These are phyloP conservation scores for Gossypium herbaceum DNA, from an alignment of 345 rosid genomes.

Conservation along the genomic window DNA sequence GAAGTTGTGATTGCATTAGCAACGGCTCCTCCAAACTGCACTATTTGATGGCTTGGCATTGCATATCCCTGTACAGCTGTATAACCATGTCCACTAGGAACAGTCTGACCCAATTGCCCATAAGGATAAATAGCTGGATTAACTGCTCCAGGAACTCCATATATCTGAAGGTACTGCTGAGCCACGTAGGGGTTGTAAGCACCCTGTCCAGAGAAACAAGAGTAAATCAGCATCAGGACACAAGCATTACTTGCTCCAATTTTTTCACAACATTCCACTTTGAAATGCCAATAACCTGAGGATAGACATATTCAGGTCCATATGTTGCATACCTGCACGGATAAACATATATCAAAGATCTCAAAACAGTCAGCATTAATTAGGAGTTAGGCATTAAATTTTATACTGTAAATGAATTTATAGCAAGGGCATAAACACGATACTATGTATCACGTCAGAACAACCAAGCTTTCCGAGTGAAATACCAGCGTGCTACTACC, in stretches of 20 bases:
- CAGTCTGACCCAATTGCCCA: constrained; percentile 62
- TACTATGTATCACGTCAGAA: not conserved
- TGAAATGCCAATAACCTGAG: constrained; percentile 53
- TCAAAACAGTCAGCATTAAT: not conserved
- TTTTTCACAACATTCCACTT: not conserved
- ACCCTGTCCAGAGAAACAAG: constrained; percentile 38
- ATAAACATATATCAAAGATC: constrained; percentile 12
- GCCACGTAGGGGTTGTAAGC: constrained; percentile 62
- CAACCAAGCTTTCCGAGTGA: constrained; percentile 1
- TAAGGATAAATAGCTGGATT: constrained; percentile 59
- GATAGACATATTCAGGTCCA: constrained; percentile 72
- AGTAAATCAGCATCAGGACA: constrained; percentile 1
- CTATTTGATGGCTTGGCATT: constrained; percentile 63
- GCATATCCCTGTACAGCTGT: constrained; percentile 67
- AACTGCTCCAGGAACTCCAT: constrained; percentile 70
- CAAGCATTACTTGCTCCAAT: not conserved
- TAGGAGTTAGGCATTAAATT: constrained; percentile 3
- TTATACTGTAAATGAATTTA: not conserved
- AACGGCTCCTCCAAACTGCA: constrained; percentile 61
- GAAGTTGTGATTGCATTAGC: constrained; percentile 59
- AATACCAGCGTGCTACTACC: constrained; percentile 10
- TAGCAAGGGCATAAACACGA: not conserved
- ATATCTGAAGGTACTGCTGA: constrained; percentile 80
- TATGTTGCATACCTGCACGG: constrained; percentile 67
- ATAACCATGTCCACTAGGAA: constrained; percentile 67